phyloP scores from a whole-genome alignment of 345 rosid species.

The Lumnitzera littorea region DNA sequence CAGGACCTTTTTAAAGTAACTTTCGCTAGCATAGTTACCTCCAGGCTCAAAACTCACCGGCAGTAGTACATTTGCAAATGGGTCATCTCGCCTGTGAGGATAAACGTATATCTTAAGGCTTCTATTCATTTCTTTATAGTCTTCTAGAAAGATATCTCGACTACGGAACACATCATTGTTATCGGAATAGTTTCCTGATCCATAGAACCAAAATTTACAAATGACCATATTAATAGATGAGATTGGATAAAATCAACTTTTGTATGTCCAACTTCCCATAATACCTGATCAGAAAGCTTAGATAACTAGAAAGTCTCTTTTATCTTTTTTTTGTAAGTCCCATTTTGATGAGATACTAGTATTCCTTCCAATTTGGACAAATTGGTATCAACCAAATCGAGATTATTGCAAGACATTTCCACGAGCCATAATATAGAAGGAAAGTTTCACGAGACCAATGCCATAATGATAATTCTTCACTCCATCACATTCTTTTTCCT shows the following conservation, averaged over 20 bases:
- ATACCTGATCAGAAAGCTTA: too few species aligned
- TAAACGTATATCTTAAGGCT: constrained; percentile 51
- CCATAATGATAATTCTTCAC: too few species aligned
- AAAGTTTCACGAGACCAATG: too few species aligned
- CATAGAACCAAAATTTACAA: constrained; percentile 26
- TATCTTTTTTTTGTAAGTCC: too few species aligned
- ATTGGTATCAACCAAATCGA: too few species aligned
- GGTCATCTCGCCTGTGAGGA: constrained; percentile 40
- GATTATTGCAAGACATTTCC: too few species aligned
- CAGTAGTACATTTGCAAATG: constrained; percentile 36
- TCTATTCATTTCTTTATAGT: constrained; percentile 45
- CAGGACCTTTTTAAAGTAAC: constrained; percentile 48
- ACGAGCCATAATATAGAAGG: too few species aligned
- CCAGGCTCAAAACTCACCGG: constrained; percentile 37
- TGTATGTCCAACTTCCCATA: not conserved
- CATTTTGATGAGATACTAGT: too few species aligned
- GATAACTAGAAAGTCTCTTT: too few species aligned
- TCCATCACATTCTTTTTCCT: too few species aligned
- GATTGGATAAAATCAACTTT: not conserved
- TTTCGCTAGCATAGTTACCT: constrained; percentile 56
- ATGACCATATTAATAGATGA: constrained; percentile 1
- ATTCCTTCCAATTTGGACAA: too few species aligned
- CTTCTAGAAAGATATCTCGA: constrained; percentile 39
- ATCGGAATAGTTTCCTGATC: constrained; percentile 33
- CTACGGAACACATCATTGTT: constrained; percentile 36